Conservation (phyloP, 768 basidiomycete species). For the Tylopilus balloui region DNA sequence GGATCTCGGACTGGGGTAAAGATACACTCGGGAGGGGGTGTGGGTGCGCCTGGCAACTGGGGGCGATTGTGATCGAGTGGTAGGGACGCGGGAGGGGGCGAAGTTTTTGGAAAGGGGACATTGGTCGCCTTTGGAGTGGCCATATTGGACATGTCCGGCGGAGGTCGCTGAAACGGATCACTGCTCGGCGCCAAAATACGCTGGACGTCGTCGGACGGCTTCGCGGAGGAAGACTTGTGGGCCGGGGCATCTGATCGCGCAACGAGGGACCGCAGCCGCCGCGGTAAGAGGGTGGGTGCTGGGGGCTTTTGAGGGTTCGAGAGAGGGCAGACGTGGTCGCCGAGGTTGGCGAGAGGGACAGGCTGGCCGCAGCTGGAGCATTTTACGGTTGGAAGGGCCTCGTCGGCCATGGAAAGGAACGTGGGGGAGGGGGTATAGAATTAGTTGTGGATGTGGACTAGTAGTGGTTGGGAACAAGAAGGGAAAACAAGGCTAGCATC, state of each 20-base stretch:
- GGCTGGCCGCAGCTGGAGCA: constrained; percentile 73
- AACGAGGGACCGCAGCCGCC: constrained; percentile 46
- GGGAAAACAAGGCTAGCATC: not conserved
- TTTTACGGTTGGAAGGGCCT: constrained; percentile 76
- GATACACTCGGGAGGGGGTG: constrained; percentile 13
- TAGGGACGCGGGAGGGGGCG: not conserved
- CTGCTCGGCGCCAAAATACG: constrained; percentile 11
- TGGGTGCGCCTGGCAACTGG: constrained; percentile 2
- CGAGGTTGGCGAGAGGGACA: constrained; percentile 69
- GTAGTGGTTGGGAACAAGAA: constrained; percentile 1
- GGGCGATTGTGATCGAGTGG: constrained; percentile 5
- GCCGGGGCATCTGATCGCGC: constrained; percentile 18
- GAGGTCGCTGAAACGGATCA: constrained; percentile 27
- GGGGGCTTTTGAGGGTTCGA: constrained; percentile 29
- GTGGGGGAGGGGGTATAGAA: constrained; percentile 23
- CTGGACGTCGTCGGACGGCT: constrained; percentile 1
- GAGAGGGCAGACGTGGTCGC: constrained; percentile 71
- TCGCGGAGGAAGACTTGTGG: constrained; percentile 7
- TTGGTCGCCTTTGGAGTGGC: constrained; percentile 3
- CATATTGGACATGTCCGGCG: constrained; percentile 21
- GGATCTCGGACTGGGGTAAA: constrained; percentile 14
- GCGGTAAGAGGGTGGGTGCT: constrained; percentile 45
- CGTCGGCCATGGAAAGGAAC: constrained; percentile 32
- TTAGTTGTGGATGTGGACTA: constrained; percentile 16
- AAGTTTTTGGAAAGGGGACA: constrained; percentile 4